phyloP scores from a whole-genome alignment of 2,329 filamentous ascomycete species.

The Penicillium brevicompactum region DNA sequence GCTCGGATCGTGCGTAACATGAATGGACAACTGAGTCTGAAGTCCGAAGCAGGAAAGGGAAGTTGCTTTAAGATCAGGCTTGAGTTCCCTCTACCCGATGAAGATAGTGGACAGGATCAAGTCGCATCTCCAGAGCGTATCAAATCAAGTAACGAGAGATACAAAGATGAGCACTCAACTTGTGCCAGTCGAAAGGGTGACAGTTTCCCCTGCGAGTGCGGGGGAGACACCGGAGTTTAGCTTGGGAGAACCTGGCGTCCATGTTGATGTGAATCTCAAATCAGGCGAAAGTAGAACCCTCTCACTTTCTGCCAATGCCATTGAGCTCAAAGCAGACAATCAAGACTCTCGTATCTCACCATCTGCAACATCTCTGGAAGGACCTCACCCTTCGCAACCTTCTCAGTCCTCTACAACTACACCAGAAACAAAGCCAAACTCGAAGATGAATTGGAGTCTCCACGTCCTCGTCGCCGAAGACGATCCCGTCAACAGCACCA shows the following conservation, averaged over 20 bases:
- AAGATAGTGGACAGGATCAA: slow-evolving; percentile 18
- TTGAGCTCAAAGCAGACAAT: background rate
- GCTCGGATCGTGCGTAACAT: slow-evolving; percentile 81
- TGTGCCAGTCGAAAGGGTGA: background rate
- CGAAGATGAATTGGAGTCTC: slow-evolving; percentile 11
- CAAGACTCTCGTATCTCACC: background rate
- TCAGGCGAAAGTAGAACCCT: slow-evolving; percentile 15
- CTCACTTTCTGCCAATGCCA: slow-evolving; percentile 7
- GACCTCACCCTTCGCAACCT: background rate
- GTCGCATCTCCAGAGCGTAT: background rate
- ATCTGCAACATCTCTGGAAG: background rate
- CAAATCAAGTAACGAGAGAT: background rate
- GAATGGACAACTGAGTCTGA: slow-evolving; percentile 81
- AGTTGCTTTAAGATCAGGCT: slow-evolving; percentile 79
- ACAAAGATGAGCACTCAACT: background rate
- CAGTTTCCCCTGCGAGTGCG: slow-evolving; percentile 13
- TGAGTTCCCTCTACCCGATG: slow-evolving; percentile 67
- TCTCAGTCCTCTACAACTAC: background rate
- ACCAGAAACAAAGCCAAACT: background rate
- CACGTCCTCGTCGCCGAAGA: slow-evolving; percentile 79
- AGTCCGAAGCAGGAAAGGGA: slow-evolving; percentile 78
- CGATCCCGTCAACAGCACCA: slow-evolving; percentile 82
- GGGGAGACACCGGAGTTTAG: slow-evolving; percentile 4
- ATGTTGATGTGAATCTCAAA: slow-evolving; percentile 15
- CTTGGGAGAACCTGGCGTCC: slow-evolving; percentile 1